Evolutionary conservation across 345 rosid genomes (phyloP), one percentile per base, ranked within the genome.

Genomic region (Schrenkiella parvula): DNA sequence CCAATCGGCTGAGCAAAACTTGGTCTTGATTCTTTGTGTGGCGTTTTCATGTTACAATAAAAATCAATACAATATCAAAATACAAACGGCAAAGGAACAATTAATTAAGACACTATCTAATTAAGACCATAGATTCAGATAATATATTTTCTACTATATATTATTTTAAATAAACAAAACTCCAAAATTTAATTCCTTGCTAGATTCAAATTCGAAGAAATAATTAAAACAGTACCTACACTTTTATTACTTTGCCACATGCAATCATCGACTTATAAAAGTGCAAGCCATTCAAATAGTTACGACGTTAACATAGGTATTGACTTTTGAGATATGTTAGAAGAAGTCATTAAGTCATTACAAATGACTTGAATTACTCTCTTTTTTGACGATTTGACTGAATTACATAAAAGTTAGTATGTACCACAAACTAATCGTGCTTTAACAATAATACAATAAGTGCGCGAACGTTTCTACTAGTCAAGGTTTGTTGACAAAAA

Each of bases 401-500:
- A 64, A 35, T 34, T 11, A 61, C 39, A 61, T 38, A 2, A 71
- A 71, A 38, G 17, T 15, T 22, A 58, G 3, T 37, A 29, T 43
- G 37, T 71, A 23, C 37, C 7, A 60, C 39, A 22, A 12, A 46
- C 42, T 14, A 65, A 46, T 6, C 26, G 38, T 47, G 48, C 67
- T 23, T 66, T 50, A 19, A 46, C 51, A 37, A 47, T 47, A 46
- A 55, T 47, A 47, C 57, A 66, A 46, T 57, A 63, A 31, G 44
- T 72, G 26, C 15, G 52, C 26, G 19, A 3, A 54, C 14, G 25
- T 66, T 28, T 56, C 29, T 58, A 75, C 44, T 68, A 52, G 79
- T 61, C 69, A 61, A 60, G 62, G 64, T 52, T 68, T 59, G 74
- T 60, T 60, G 73, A 44, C 13, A 73, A 74, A 57, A 74, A 57